phyloP scores from a whole-genome alignment of 345 rosid genomes.

The Psidium friedrichsthalianum region DNA sequence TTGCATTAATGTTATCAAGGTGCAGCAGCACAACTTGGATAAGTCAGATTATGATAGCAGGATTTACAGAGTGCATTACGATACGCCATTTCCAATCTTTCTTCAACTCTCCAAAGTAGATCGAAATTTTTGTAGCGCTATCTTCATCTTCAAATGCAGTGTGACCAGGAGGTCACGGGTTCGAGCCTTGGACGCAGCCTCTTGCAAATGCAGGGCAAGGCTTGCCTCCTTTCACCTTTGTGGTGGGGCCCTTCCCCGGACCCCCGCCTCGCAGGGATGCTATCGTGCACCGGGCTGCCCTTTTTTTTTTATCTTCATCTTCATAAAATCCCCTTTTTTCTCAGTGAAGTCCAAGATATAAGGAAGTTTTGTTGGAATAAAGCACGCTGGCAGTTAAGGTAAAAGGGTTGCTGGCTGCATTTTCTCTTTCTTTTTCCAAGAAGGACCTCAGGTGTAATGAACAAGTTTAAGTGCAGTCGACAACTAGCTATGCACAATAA shows the following conservation, averaged over 20 bases:
- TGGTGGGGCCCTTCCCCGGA: too few species aligned
- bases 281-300: too few species aligned
- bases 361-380: neutral
- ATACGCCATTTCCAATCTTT: neutral
- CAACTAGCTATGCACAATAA: neutral
- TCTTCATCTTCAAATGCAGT: neutral
- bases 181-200: too few species aligned
- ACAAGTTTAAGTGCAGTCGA: neutral
- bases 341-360: neutral
- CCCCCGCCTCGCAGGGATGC: too few species aligned
- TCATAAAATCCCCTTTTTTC: neutral
- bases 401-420: neutral
- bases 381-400: neutral
- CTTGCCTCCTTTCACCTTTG: too few species aligned
- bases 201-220: too few species aligned
- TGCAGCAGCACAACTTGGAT: neutral
- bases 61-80: neutral
- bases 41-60: neutral
- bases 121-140: neutral
- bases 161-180: too few species aligned
- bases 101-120: neutral
- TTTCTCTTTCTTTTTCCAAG: neutral
- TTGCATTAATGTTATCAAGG: neutral
- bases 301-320: neutral
- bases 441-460: neutral